phyloP scores from a whole-genome alignment of 139 green algal genomes.

The Coelastrella sp. region DNA sequence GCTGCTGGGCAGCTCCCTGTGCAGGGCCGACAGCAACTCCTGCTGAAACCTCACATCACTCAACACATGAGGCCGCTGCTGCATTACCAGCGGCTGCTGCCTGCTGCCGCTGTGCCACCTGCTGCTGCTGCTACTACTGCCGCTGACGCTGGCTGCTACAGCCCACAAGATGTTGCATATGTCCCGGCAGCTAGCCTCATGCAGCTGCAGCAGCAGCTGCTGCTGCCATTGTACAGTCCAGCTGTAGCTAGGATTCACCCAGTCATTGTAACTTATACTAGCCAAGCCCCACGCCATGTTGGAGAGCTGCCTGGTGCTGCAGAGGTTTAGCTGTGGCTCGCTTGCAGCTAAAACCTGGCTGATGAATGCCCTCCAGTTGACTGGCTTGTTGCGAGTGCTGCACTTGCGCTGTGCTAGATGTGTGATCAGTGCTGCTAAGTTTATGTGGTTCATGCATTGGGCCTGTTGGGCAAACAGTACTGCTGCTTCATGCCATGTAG shows the following conservation, averaged over 20 bases:
- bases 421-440: conserved; percentile 14
- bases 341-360: conserved; percentile 6
- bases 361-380: conserved; percentile 33
- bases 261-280: neutral
- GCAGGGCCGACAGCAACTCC: conserved; percentile 37
- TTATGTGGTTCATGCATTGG: conserved; percentile 38
- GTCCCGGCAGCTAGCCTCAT: conserved; percentile 24
- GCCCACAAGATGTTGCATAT: conserved; percentile 27
- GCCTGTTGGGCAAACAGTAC: conserved; percentile 34
- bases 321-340: neutral
- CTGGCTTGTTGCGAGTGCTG: neutral
- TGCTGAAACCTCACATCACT: neutral
- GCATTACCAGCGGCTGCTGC: conserved; percentile 24
- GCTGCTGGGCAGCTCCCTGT: conserved; percentile 22
- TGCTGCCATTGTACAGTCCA: conserved; percentile 29
- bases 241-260: neutral
- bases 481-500: conserved; percentile 14
- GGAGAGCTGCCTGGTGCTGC: conserved; percentile 2
- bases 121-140: conserved; percentile 4
- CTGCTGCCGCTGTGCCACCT: neutral
- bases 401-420: neutral
- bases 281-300: conserved; percentile 37
- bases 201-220: neutral
- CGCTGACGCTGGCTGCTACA: conserved; percentile 6
- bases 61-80: conserved; percentile 8